Conservation (phyloP, 2,329 filamentous ascomycete species). For the Hirsutella thompsonii region DNA sequence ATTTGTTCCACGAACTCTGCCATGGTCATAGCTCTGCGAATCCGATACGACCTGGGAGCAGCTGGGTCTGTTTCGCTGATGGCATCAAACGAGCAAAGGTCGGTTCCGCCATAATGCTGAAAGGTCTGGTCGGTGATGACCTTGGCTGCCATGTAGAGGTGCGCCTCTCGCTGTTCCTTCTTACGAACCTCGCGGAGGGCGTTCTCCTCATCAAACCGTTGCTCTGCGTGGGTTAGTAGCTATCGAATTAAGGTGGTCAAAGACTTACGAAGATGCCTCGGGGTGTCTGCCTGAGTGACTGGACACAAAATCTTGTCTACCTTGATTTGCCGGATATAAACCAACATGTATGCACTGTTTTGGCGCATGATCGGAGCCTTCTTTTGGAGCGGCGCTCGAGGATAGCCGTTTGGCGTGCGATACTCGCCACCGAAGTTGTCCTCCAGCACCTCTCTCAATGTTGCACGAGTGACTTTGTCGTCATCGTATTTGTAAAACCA, state of each 20-base stretch:
- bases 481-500: constrained; percentile 97
- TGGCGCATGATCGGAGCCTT: constrained; percentile 48
- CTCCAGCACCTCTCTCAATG: constrained; percentile 79
- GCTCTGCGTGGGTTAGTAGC: constrained; percentile 32
- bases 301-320: constrained; percentile 72
- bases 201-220: constrained; percentile 70
- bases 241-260: neutral
- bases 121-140: constrained; percentile 77
- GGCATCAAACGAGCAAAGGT: constrained; percentile 59
- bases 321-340: constrained; percentile 82
- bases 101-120: constrained; percentile 67
- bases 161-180: constrained; percentile 87
- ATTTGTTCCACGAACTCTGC: constrained; percentile 60
- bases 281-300: constrained; percentile 67
- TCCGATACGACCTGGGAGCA: constrained; percentile 57
- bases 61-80: constrained; percentile 53
- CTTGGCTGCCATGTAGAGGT: constrained; percentile 77
- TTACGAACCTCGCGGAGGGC: constrained; percentile 60
- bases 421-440: constrained; percentile 96
- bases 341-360: constrained; percentile 95
- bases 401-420: constrained; percentile 31
- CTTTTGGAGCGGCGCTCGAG: constrained; percentile 36
- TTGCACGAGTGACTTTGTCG: constrained; percentile 90
- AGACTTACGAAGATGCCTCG: constrained; percentile 60
- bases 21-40: constrained; percentile 64